Conservation (phyloP, 2,329 filamentous ascomycete species). For the Alternaria tenuissima region DNA sequence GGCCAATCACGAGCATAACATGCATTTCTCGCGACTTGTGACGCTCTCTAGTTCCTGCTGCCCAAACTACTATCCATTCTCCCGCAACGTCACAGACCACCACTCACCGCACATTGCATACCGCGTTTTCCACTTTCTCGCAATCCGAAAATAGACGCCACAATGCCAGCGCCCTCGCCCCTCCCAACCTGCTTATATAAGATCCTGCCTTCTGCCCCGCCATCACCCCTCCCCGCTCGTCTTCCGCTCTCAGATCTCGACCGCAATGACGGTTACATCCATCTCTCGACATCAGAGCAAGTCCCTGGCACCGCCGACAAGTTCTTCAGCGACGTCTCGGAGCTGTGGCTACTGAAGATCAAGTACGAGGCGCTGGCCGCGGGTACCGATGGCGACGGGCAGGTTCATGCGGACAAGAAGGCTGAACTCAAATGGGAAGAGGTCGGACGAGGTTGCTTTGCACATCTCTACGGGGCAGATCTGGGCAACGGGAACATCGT, state of each 20-base stretch:
- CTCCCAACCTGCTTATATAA: constrained; percentile 63
- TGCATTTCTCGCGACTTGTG: constrained; percentile 4
- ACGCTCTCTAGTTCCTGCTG: constrained; percentile 2
- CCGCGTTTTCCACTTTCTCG: background rate
- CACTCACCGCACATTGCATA: constrained; percentile 1
- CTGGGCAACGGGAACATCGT: constrained; percentile 64
- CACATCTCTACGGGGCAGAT: constrained; percentile 66
- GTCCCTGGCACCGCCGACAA: constrained; percentile 45
- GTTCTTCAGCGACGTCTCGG: constrained; percentile 43
- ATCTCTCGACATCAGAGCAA: constrained; percentile 66
- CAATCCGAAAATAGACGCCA: constrained; percentile 3
- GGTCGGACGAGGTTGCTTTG: constrained; percentile 58
- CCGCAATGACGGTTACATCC: constrained; percentile 67
- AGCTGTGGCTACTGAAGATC: constrained; percentile 64
- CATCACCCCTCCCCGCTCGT: constrained; percentile 61
- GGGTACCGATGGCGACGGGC: constrained; percentile 39
- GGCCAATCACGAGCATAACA: constrained; percentile 19
- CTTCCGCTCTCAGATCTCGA: constrained; percentile 69
- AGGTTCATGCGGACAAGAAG: constrained; percentile 29
- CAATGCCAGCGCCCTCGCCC: constrained; percentile 44
- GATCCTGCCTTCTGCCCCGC: constrained; percentile 64
- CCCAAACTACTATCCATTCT: background rate
- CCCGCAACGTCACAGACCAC: background rate
- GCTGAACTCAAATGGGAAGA: constrained; percentile 63
- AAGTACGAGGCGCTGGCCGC: constrained; percentile 55